A percentile compares a stretch with the other conserved stretches of the same genome.
Evolutionary conservation across 2,329 filamentous ascomycete species (phyloP).

Genomic region (Sporothrix sp.): DNA sequence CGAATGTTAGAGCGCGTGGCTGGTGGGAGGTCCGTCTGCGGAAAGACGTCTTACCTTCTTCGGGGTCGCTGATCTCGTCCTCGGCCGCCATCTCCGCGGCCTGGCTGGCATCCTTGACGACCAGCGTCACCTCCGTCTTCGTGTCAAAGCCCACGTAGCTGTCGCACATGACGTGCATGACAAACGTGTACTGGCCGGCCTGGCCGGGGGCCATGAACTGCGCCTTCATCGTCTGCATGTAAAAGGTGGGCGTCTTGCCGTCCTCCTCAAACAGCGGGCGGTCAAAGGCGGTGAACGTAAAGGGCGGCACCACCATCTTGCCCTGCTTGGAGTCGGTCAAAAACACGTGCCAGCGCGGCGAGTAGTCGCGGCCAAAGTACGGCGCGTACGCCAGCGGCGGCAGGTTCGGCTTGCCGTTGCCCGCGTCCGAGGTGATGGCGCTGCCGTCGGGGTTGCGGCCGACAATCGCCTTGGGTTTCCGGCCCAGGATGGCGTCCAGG

Average conservation of each 20-base stretch:
- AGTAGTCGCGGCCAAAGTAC: constrained; percentile 80
- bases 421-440: constrained; percentile 35
- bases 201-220: constrained; percentile 93
- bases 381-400: constrained; percentile 85
- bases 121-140: constrained; percentile 79
- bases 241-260: constrained; percentile 74
- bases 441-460: constrained; percentile 53
- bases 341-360: constrained; percentile 89
- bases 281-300: constrained; percentile 89
- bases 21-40: no score
- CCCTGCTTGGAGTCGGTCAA: constrained; percentile 88
- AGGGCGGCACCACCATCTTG: constrained; percentile 92
- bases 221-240: constrained; percentile 92
- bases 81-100: constrained; percentile 71
- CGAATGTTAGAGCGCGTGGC: neutral
- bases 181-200: constrained; percentile 85
- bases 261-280: constrained; percentile 72
- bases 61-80: constrained; percentile 94
- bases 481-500: constrained; percentile 71
- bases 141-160: constrained; percentile 92
- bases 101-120: constrained; percentile 82
- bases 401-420: constrained; percentile 56
- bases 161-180: constrained; percentile 88
- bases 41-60: constrained; percentile 83
- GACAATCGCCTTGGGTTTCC: constrained; percentile 50